Percentiles rank a stretch among this genome's conserved stretches.
Conservation (phyloP, 768 basidiomycete species). For the Solioccasus polychromus region DNA sequence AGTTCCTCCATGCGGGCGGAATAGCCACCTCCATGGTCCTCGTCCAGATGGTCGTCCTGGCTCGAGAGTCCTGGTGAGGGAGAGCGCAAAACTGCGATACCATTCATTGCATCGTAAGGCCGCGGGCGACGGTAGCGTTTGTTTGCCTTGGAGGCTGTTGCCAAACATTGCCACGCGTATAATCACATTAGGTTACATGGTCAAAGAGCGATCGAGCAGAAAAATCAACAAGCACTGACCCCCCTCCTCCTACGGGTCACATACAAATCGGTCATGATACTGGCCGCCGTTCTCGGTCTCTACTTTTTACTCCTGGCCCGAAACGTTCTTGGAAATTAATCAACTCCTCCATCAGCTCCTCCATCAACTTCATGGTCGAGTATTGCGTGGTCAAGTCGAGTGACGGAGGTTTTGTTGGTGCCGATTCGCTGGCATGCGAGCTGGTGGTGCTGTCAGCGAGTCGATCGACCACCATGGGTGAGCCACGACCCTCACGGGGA, state of each 20-base stretch:
- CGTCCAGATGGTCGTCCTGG: conserved; percentile 20
- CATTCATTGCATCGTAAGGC: too few species aligned
- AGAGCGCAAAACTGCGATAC: too few species aligned
- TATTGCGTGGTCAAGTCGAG: conserved; percentile 17
- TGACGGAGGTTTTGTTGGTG: conserved; percentile 4
- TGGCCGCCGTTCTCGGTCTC: conserved; percentile 52
- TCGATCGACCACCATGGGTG: conserved; percentile 36
- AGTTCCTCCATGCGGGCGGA: conserved; percentile 26
- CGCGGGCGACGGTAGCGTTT: too few species aligned
- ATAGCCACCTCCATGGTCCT: conserved; percentile 25
- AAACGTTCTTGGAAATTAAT: conserved; percentile 87
- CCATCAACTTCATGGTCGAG: conserved; percentile 79
- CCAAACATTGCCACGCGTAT: conserved; percentile 28
- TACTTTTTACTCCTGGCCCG: conserved; percentile 52
- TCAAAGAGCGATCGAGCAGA: neutral
- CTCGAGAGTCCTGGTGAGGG: conserved; percentile 15
- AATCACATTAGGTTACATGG: neutral
- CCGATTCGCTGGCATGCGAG: conserved; percentile 12
- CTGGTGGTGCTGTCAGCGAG: conserved; percentile 12
- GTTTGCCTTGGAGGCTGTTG: conserved; percentile 25
- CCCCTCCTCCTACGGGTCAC: neutral
- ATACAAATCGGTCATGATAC: conserved; percentile 28
- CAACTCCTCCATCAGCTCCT: conserved; percentile 86
- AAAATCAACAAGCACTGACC: conserved; percentile 17
- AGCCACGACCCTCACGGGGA: conserved; percentile 13